Percentiles rank a stretch among this genome's conserved stretches.
phyloP scores from a whole-genome alignment of 495 filamentous ascomycete species.

The Zalerion maritima region DNA sequence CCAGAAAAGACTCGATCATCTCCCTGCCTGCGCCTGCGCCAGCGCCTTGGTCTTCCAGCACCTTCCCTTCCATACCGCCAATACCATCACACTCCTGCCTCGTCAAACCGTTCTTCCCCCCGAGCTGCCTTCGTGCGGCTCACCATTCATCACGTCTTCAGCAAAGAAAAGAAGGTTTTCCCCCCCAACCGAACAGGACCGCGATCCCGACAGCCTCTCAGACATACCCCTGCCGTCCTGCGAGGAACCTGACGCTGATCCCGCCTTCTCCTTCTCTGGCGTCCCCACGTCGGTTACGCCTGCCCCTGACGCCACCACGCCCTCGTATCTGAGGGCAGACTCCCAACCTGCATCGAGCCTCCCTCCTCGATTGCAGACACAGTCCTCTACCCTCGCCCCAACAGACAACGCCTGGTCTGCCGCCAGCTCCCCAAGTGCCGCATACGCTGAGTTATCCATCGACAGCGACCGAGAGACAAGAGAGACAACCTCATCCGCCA shows the following conservation, averaged over 20 bases:
- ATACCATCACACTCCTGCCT: slow-evolving; percentile 6
- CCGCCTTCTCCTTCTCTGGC: slow-evolving; percentile 23
- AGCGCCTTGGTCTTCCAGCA: no score
- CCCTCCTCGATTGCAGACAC: slow-evolving; percentile 33
- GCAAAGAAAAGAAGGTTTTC: slow-evolving; percentile 80
- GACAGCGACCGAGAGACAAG: slow-evolving; percentile 44
- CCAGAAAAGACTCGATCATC: no score
- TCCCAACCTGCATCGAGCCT: slow-evolving; percentile 35
- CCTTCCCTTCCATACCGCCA: no score
- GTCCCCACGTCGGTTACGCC: slow-evolving; percentile 21
- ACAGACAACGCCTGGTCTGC: slow-evolving; percentile 39
- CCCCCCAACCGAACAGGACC: slow-evolving; percentile 30
- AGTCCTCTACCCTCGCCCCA: slow-evolving; percentile 27
- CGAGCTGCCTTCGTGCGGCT: slow-evolving; percentile 51
- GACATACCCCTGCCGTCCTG: slow-evolving; percentile 35
- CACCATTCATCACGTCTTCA: slow-evolving; percentile 75
- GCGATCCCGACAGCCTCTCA: slow-evolving; percentile 15
- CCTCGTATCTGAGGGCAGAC: slow-evolving; percentile 48
- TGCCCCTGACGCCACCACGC: slow-evolving; percentile 25
- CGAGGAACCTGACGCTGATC: slow-evolving; percentile 27
- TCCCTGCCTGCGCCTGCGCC: no score
- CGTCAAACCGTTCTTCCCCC: slow-evolving; percentile 6
- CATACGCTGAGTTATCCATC: slow-evolving; percentile 57
- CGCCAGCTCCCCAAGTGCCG: slow-evolving; percentile 54
- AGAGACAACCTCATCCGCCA: slow-evolving; percentile 23